Base-by-base conservation (phyloP, 345 rosid species). In the Bruguiera sexangula region DNA sequence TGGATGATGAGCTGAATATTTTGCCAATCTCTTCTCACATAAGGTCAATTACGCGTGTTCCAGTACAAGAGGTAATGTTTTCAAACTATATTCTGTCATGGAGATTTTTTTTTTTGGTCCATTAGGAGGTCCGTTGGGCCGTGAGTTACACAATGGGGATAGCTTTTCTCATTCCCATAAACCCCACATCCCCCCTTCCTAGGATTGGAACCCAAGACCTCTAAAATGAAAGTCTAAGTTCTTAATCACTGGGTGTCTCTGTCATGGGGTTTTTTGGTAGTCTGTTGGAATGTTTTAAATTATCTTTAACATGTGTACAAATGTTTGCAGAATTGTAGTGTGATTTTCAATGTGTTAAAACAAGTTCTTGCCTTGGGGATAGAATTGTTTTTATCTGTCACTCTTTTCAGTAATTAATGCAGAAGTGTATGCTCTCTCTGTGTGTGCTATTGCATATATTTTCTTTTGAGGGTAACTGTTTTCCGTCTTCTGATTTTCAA, bases 1-100 rank as follows among this genome's bases (percentile, higher is more conserved):
- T 90, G 98, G 99, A 95, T 82, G 99, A 92, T 76, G 99, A 95
- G 87, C 70, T 95, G 72, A 95, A 95, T 77, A 78, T 95, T 68
- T 87, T 95, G 48, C 97, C 98, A 6, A 86, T 95, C 69, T 95
- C 99, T 29, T 92, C 99, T 50, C 99, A 95, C 75, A 86, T 95
- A 69, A 86, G 84, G 80, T 88, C 91, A 29, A 90, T 92, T 69
- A 67, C 78, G 56, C 83, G 84, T 26, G 87, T 80, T 68, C 88
- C 86, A 18, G 78, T 78, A 50, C 74, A 75, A 78, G 90, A 87
- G 93, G 98, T 94, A 80, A 43, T 43, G 50, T 5, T 43, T 13
- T 13, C 19, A 43, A 43, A 43, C 50, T 0, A 13, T 43, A 43
- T 43, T 43, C 50, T 43, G 9, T 43, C 50, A 43, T 43, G 50